Evolutionary conservation across 176 grass and related monocot species (phyloP).

Genomic region (Aegilops sharonensis): DNA sequence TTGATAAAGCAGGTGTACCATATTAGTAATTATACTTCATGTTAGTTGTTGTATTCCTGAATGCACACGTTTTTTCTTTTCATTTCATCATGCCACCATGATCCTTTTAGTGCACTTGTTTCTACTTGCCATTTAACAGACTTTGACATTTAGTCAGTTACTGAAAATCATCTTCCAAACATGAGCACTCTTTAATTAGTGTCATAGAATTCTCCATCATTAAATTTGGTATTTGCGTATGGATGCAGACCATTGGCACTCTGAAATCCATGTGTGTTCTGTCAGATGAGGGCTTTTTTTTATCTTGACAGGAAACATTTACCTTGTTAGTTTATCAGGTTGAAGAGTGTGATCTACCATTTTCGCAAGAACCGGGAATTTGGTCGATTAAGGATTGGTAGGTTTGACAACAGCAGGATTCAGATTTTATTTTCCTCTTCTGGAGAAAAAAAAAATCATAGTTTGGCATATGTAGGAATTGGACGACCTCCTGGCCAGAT

Average conservation of each 20-base stretch:
- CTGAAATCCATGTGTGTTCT: not conserved
- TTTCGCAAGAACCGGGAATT: slow-evolving; percentile 83
- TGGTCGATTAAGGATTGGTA: slow-evolving; percentile 80
- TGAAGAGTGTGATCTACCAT: slow-evolving; percentile 79
- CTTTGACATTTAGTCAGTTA: not conserved
- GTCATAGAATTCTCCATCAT: not conserved
- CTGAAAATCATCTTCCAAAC: not conserved
- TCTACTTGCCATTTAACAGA: not conserved
- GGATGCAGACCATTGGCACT: not conserved
- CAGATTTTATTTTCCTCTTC: not conserved
- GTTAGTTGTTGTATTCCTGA: not conserved
- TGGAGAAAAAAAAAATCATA: not conserved
- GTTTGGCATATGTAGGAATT: slow-evolving; percentile 57
- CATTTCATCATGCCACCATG: not conserved
- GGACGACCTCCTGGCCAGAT: slow-evolving; percentile 80
- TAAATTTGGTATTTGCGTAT: not conserved
- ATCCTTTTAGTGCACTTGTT: not conserved
- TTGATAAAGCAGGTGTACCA: not conserved
- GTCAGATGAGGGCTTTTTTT: not conserved
- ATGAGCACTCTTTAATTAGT: not conserved
- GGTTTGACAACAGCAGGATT: slow-evolving; percentile 17
- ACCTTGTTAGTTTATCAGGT: slow-evolving; percentile 56
- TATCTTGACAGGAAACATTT: slow-evolving; percentile 28
- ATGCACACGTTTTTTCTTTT: not conserved
- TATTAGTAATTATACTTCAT: not conserved